A percentile compares a stretch with the other conserved stretches of the same genome.
These are phyloP conservation scores for Picochlorum sp. DNA, from an alignment of 139 green algal species.

Conservation along the genomic window DNA sequence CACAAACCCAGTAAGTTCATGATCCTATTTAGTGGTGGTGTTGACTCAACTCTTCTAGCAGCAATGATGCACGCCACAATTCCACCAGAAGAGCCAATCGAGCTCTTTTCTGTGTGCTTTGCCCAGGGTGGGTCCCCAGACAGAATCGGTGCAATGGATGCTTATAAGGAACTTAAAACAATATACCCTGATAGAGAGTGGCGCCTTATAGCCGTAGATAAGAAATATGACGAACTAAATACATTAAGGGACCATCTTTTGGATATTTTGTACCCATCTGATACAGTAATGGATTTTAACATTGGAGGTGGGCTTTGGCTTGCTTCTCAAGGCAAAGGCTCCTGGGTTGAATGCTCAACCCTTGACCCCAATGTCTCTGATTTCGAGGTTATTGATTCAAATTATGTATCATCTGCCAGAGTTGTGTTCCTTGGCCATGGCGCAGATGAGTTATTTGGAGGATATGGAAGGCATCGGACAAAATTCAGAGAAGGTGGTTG, in stretches of 20 bases:
- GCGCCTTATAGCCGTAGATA: conserved; percentile 74
- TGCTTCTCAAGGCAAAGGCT: conserved; percentile 45
- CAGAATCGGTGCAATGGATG: conserved; percentile 52
- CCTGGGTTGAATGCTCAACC: conserved; percentile 11
- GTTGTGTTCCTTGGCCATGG: conserved; percentile 80
- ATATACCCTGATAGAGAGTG: conserved; percentile 51
- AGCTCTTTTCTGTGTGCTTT: conserved; percentile 89
- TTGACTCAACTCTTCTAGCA: conserved; percentile 80
- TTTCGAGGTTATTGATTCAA: neutral
- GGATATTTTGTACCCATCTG: conserved; percentile 62
- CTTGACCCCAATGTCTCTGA: neutral
- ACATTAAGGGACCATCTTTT: conserved; percentile 40
- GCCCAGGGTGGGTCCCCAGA: conserved; percentile 64
- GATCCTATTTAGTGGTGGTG: conserved; percentile 82
- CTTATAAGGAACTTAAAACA: conserved; percentile 52
- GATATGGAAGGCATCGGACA: conserved; percentile 88
- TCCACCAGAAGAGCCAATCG: conserved; percentile 48
- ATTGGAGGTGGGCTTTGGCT: conserved; percentile 89
- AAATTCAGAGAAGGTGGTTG: conserved; percentile 38
- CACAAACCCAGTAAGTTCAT: conserved; percentile 14
- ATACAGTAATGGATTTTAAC: conserved; percentile 93
- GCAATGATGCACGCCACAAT: conserved; percentile 53
- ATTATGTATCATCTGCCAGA: neutral
- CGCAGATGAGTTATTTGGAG: conserved; percentile 86
- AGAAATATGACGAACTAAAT: conserved; percentile 59